Base-by-base conservation (phyloP, 768 basidiomycete genomes). In the Mycena crocata region DNA sequence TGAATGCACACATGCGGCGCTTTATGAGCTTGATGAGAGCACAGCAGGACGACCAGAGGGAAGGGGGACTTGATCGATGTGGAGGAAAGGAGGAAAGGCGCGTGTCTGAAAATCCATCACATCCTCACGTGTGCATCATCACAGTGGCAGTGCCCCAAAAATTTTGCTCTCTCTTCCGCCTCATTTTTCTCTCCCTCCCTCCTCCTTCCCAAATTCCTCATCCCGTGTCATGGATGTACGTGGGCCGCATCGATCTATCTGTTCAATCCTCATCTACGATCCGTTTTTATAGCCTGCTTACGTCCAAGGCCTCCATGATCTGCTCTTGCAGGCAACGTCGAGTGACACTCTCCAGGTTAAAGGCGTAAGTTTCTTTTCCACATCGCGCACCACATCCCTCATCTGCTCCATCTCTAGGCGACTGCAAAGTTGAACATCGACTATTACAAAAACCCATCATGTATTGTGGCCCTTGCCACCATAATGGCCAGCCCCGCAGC, bases 331-430 rank as follows among this genome's bases (percentile, higher is more conserved):
- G 77, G 92, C 92, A 26, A 91, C 91, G 60, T 90, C 92, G 40
- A 93, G 93, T 73, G 95, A 99, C 82, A 99, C 97, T 45, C 83
- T 86, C 66, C 85, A 90, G 74, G 88, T 98, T 77, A 97, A 98
- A 83, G 87, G 91, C 73, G 97, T 97, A 81, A 79, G 94, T 79
- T 40, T 17, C 66, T 63, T 23, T 74, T 46, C 54, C 45, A 31
- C 23, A 34, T 60, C 64, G 28, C 64, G 62, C 4, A 67, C n/a
- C 9, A 64, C 39, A 34, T 63, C 52, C 40, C 32, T 69, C 45
- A 17, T 40, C 62, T 55, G 44, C 45, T 65, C 44, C 55, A 57
- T 66, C 42, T 28, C 23, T 68, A 98, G 96, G 95, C 97, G 8
- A 99, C 98, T 17, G 87, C 93, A 7, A 89, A 90, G 71, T 86